These are phyloP conservation scores for Barnettozyma populi DNA, from an alignment of 805 yeast genomes.

Conservation along the genomic window DNA sequence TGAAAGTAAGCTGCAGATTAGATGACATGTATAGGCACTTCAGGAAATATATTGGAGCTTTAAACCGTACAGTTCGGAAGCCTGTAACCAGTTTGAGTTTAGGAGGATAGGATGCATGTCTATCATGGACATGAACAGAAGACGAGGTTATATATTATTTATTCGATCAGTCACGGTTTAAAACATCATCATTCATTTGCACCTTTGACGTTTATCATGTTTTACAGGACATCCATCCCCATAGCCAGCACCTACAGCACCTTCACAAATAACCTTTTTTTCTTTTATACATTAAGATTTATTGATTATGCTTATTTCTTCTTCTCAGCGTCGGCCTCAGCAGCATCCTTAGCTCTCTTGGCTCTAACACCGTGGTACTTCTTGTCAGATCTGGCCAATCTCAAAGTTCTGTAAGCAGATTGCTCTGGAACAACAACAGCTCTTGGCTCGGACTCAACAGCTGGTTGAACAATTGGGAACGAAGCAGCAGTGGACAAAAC, in stretches of 20 bases:
- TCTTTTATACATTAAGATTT: conserved; percentile 21
- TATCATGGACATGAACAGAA: too few species aligned
- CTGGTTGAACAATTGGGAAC: conserved; percentile 88
- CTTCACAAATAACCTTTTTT: conserved; percentile 11
- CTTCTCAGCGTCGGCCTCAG: conserved; percentile 99
- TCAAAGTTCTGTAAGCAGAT: conserved; percentile 89
- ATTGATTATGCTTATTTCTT: conserved; percentile 58
- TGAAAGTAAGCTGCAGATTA: too few species aligned
- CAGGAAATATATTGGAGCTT: too few species aligned
- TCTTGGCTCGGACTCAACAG: conserved; percentile 72
- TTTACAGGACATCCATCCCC: too few species aligned
- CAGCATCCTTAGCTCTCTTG: conserved; percentile 95
- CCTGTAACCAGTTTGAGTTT: too few species aligned
- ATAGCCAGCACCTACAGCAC: background rate
- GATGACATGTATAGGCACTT: too few species aligned
- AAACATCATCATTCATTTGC: too few species aligned
- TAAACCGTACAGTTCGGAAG: too few species aligned
- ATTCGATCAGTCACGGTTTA: too few species aligned
- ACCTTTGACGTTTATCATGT: too few species aligned
- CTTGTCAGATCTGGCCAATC: conserved; percentile 92
- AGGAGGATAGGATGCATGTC: too few species aligned
- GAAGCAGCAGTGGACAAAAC: conserved; percentile 66
- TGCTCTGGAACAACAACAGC: conserved; percentile 68
- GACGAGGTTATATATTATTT: too few species aligned
- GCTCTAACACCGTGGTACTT: conserved; percentile 93